Conservation (phyloP, 371 early-diverging fungal genomes). For the Mucor circinelloides region DNA sequence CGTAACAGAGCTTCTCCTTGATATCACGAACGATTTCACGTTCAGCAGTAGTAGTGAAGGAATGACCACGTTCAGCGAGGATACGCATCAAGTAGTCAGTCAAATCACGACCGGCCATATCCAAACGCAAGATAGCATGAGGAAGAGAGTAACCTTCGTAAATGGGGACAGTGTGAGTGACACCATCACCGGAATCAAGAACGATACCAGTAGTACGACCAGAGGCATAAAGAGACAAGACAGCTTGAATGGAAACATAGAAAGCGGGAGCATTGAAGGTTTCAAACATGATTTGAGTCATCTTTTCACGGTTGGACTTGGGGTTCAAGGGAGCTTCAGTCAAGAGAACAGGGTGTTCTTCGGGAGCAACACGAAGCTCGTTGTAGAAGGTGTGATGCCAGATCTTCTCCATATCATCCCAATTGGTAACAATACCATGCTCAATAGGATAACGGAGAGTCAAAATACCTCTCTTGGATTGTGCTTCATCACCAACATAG, state of each 20-base stretch:
- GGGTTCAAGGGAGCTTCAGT: slow-evolving; percentile 99
- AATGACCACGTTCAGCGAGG: slow-evolving; percentile 98
- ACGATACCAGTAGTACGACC: slow-evolving; percentile 99
- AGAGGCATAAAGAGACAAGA: slow-evolving; percentile 96
- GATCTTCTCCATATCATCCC: slow-evolving; percentile 99
- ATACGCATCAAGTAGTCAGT: slow-evolving; percentile 98
- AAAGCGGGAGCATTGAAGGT: slow-evolving; percentile 99
- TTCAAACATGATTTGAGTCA: slow-evolving; percentile 99
- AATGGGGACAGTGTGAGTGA: slow-evolving; percentile 99
- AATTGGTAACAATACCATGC: slow-evolving; percentile 99
- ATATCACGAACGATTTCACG: slow-evolving; percentile 99
- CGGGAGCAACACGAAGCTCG: slow-evolving; percentile 80
- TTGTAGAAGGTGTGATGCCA: slow-evolving; percentile 99
- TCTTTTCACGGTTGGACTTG: slow-evolving; percentile 99
- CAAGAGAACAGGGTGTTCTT: slow-evolving; percentile 98
- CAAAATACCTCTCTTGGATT: slow-evolving; percentile 99
- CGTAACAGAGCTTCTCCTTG: slow-evolving; percentile 99
- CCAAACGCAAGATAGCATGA: slow-evolving; percentile 98
- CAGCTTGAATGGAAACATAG: slow-evolving; percentile 99
- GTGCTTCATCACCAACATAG: slow-evolving; percentile 99
- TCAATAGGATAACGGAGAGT: slow-evolving; percentile 99
- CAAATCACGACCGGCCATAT: slow-evolving; percentile 95
- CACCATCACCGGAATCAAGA: slow-evolving; percentile 99
- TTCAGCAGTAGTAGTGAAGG: slow-evolving; percentile 99
- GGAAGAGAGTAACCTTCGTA: slow-evolving; percentile 99